Evolutionary conservation across 2,329 filamentous ascomycete genomes (phyloP), one percentile per base, ranked within the genome.

Genomic region (Apiospora kogelbergensis): DNA sequence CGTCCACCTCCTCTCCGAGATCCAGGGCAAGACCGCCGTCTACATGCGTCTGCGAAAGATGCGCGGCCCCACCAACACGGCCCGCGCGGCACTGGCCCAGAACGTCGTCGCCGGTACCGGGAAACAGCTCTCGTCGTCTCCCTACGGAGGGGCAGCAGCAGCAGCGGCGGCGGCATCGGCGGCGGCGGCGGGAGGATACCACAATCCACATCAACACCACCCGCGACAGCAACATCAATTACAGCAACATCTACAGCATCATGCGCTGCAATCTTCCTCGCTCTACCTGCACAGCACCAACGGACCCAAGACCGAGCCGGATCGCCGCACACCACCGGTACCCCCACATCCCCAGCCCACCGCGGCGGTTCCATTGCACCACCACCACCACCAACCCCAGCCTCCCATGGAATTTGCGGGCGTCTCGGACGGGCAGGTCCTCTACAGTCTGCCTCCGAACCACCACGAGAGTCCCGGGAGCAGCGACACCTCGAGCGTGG

Each of bases 41-140:
- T 92, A 91, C 74, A 84, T 86, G 73, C 81, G 80, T 30, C 84
- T 90, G 80, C 85, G 90, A 46, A 88, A 87, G 70, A 83, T 88
- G 76, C 81, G 87, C 20, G 85, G 86, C 0, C 86, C 88, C 0
- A 83, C 78, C 4, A 78, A 77, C 53, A 83, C 85, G 70, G 76
- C 80, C 10, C 79, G 77, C 15, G 83, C 82, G 0, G 75, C 79
- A 2, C 79, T 79, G 0, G 75, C 76, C 66, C 74, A 77, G 65
- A 77, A 81, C 46, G 80, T 80, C 9, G 76, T 82, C 40, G 74
- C 65, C 71, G 79, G 71, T 68, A 70, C 73, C 66, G n/a, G 73
- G 13, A 68, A 60, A 37, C 70, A 73, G 42, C 70, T 65, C 26
- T 68, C 69, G 60, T 65, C 57, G 7, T 37, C 53, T 20, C 53